A percentile compares a stretch with the other conserved stretches of the same genome.
phyloP scores from a whole-genome alignment of 768 basidiomycete species.

The Omphalotus guepiniiformis region DNA sequence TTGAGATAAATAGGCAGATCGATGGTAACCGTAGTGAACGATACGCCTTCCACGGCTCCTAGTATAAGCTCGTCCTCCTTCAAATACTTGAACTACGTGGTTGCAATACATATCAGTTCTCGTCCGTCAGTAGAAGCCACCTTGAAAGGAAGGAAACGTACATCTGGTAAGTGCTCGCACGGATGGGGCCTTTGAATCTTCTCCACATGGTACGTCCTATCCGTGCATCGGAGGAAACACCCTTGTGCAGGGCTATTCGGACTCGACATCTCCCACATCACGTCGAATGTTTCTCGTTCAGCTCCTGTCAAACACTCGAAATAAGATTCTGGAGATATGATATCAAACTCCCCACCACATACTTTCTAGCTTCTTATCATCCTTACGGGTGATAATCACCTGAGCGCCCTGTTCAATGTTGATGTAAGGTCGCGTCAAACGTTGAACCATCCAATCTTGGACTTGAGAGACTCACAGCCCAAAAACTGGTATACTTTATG shows the following conservation, averaged over 20 bases:
- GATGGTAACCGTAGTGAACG: constrained; percentile 67
- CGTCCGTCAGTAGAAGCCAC: constrained; percentile 9
- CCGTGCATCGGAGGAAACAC: constrained; percentile 59
- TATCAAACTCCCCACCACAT: constrained; percentile 12
- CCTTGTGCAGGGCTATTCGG: constrained; percentile 48
- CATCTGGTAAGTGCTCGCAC: constrained; percentile 52
- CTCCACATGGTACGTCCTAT: constrained; percentile 56
- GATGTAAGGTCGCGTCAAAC: too few species aligned
- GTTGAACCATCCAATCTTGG: not conserved
- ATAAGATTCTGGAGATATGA: not conserved
- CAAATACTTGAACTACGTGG: constrained; percentile 33
- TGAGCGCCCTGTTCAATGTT: constrained; percentile 63
- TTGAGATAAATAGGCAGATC: constrained; percentile 67
- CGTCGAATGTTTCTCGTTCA: constrained; percentile 70
- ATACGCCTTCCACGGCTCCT: constrained; percentile 39
- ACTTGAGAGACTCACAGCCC: constrained; percentile 52
- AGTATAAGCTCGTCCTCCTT: constrained; percentile 29
- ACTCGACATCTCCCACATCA: constrained; percentile 69
- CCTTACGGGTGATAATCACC: constrained; percentile 57
- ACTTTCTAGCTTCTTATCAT: constrained; percentile 56
- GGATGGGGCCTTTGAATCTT: constrained; percentile 31
- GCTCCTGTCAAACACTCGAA: constrained; percentile 37
- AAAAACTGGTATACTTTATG: constrained; percentile 75
- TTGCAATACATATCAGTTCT: constrained; percentile 4
- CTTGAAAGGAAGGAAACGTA: constrained; percentile 26